Evolutionary conservation across 208 protist species (phyloP).

Genomic region (Wallacemonas sp.): DNA sequence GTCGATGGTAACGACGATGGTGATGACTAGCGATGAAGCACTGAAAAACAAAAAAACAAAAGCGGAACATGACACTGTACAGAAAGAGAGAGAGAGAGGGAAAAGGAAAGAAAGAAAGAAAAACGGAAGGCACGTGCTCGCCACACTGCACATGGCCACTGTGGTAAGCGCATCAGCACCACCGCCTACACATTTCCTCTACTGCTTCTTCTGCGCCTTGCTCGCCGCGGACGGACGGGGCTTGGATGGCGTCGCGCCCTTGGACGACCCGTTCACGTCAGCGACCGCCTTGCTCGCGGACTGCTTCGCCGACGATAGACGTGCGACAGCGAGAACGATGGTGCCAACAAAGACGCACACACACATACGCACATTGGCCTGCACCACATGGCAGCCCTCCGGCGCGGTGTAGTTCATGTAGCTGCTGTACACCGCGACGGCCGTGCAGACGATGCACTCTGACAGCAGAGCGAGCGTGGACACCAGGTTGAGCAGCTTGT

Average conservation of each 20-base stretch:
- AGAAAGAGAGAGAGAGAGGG: neutral
- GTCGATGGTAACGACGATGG: no score
- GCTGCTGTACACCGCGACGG: slow-evolving; percentile 35
- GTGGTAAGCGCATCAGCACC: neutral
- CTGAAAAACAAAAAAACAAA: slow-evolving; percentile 12
- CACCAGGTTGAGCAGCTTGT: slow-evolving; percentile 3
- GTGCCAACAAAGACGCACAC: slow-evolving; percentile 34
- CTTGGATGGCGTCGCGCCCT: neutral
- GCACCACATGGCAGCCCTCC: slow-evolving; percentile 35
- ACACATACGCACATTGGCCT: slow-evolving; percentile 47
- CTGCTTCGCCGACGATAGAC: slow-evolving; percentile 10
- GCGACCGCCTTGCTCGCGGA: neutral
- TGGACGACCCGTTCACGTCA: neutral
- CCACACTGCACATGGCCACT: no score
- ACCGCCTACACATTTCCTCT: neutral
- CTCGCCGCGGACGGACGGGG: no score
- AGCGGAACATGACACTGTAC: neutral
- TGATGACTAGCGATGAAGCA: neutral
- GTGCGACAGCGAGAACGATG: slow-evolving; percentile 23
- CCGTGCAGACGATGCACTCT: slow-evolving; percentile 31
- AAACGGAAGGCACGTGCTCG: neutral
- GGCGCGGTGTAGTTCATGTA: slow-evolving; percentile 38
- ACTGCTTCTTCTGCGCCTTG: slow-evolving; percentile 25
- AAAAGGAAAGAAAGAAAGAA: slow-evolving; percentile 11
- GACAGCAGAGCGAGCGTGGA: slow-evolving; percentile 16